Evolutionary conservation across 2,329 filamentous ascomycete genomes (phyloP).

Genomic region (Taxawa tesnikishii): DNA sequence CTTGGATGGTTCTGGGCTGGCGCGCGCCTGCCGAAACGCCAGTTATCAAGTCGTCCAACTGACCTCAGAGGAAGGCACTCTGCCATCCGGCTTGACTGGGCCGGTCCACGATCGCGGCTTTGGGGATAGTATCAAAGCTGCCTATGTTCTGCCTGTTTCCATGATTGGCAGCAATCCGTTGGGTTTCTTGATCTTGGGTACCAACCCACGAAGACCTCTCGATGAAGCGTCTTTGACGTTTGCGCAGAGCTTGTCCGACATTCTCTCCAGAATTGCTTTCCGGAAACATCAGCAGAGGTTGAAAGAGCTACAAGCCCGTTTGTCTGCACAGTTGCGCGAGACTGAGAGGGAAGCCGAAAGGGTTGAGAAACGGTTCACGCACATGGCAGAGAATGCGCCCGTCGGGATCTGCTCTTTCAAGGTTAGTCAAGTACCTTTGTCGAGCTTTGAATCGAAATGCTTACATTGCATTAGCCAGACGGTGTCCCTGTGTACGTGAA

Average conservation of each 20-base stretch:
- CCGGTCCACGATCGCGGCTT: constrained; percentile 4
- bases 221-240: constrained; percentile 27
- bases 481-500: constrained; percentile 28
- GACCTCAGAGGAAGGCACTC: no score
- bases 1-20: not conserved
- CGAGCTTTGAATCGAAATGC: no score
- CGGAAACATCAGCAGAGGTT: constrained; percentile 23
- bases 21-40: constrained; percentile 9
- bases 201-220: constrained; percentile 25
- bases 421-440: no score
- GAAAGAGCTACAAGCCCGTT: constrained; percentile 23
- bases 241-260: constrained; percentile 20
- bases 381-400: constrained; percentile 26
- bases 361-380: constrained; percentile 25
- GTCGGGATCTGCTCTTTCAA: constrained; percentile 28
- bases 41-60: no score
- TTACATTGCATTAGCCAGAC: no score
- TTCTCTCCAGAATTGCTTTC: constrained; percentile 14
- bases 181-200: constrained; percentile 26
- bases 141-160: constrained; percentile 9
- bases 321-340: constrained; percentile 20
- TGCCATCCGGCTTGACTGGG: constrained; percentile 4
- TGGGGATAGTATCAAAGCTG: constrained; percentile 5
- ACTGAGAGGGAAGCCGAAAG: constrained; percentile 18
- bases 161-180: constrained; percentile 21